These are phyloP conservation scores for Xerocomellus dryophilus DNA, from an alignment of 768 basidiomycete genomes.

Conservation along the genomic window DNA sequence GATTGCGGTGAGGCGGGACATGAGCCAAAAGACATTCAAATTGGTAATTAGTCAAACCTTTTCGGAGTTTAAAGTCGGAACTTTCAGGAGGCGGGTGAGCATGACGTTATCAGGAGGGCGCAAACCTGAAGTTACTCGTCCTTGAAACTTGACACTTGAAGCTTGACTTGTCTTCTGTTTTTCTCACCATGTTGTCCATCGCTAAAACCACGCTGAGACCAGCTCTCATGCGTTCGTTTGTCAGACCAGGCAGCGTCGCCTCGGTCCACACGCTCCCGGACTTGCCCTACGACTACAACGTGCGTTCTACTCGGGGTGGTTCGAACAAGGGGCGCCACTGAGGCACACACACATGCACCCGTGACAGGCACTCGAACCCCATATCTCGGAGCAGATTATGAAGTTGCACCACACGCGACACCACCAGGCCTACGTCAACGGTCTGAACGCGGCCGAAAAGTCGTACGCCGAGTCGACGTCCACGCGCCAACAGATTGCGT, in stretches of 20 bases:
- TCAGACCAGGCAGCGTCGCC: slow-evolving; percentile 39
- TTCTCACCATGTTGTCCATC: slow-evolving; percentile 45
- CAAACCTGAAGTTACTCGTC: background rate
- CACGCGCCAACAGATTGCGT: slow-evolving; percentile 71
- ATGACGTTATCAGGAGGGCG: slow-evolving; percentile 17
- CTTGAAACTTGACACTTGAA: no score
- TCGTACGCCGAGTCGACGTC: slow-evolving; percentile 64
- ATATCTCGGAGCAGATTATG: slow-evolving; percentile 93
- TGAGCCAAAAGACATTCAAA: background rate
- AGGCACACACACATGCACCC: background rate
- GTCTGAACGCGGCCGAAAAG: slow-evolving; percentile 90
- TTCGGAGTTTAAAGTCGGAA: slow-evolving; percentile 7
- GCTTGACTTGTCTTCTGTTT: no score
- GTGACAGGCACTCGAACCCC: slow-evolving; percentile 85
- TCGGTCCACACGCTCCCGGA: slow-evolving; percentile 71
- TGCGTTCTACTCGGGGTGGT: slow-evolving; percentile 30
- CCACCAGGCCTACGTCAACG: slow-evolving; percentile 91
- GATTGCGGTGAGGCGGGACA: no score
- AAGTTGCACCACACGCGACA: slow-evolving; percentile 89
- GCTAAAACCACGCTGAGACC: slow-evolving; percentile 44
- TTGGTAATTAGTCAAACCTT: background rate
- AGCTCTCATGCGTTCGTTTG: slow-evolving; percentile 44
- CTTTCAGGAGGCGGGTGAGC: no score
- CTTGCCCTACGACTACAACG: slow-evolving; percentile 79
- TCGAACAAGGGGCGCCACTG: background rate